phyloP scores from a whole-genome alignment of 2,329 filamentous ascomycete genomes.

The Beauveria medogensis region DNA sequence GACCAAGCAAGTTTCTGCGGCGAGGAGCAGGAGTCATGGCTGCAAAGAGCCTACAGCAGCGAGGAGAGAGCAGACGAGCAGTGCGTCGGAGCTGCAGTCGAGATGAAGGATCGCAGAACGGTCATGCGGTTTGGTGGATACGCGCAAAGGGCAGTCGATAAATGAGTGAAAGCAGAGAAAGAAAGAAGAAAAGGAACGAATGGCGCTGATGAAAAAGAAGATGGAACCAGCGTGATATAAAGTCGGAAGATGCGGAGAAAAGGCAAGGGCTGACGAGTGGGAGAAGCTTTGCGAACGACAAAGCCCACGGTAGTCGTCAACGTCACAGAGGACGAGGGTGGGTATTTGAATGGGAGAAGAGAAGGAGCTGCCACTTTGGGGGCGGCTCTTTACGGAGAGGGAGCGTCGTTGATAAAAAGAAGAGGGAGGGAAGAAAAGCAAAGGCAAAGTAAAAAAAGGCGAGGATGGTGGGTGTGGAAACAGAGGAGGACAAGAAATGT shows the following conservation, averaged over 20 bases:
- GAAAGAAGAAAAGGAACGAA: not conserved
- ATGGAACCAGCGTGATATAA: not conserved
- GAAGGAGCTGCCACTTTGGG: not conserved
- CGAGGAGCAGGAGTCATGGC: conserved; percentile 42
- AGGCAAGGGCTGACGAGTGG: not conserved
- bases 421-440: not conserved
- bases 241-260: not conserved
- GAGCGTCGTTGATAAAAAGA: not conserved
- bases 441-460: not conserved
- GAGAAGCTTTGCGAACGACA: not conserved
- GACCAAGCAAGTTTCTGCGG: conserved; percentile 58
- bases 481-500: conserved; percentile 5
- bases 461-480: conserved; percentile 6
- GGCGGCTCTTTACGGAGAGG: not conserved
- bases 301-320: not conserved
- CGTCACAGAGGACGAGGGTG: conserved; percentile 2
- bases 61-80: conserved; percentile 11
- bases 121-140: conserved; percentile 8
- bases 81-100: conserved; percentile 18
- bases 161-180: not conserved
- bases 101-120: not conserved
- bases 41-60: conserved; percentile 13
- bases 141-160: not conserved
- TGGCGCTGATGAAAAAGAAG: not conserved
- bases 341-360: not conserved